Conservation (phyloP, 495 filamentous ascomycete species). For the Aspergillus carlsbadensis region DNA sequence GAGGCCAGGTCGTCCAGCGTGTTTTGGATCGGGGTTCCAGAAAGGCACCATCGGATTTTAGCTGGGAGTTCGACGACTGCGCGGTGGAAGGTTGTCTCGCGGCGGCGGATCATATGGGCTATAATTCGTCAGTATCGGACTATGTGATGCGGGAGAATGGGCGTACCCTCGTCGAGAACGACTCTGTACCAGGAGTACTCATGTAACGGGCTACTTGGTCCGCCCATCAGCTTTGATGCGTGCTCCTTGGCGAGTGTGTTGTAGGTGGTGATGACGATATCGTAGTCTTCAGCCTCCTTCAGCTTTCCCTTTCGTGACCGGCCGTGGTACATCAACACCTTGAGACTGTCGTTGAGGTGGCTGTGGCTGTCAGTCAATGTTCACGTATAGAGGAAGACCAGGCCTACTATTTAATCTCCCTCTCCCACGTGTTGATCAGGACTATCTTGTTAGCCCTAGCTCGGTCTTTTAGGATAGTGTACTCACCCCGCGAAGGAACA, state of each 20-base stretch:
- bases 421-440: constrained; percentile 3
- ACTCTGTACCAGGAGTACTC: constrained; percentile 3
- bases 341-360: not conserved
- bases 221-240: not conserved
- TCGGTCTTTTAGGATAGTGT: not conserved
- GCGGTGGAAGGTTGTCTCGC: constrained; percentile 17
- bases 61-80: constrained; percentile 14
- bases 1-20: constrained; percentile 19
- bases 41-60: constrained; percentile 22
- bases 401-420: not conserved
- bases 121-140: not conserved
- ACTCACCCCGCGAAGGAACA: constrained; percentile 2
- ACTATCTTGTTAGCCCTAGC: not conserved
- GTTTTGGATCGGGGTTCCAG: constrained; percentile 29
- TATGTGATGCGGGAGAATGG: not conserved
- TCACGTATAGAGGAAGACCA: not conserved
- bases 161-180: constrained; percentile 3
- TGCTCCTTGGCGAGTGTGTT: constrained; percentile 3
- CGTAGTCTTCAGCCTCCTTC: not conserved
- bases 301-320: not conserved
- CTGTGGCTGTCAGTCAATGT: not conserved
- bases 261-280: constrained; percentile 7
- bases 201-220: not conserved
- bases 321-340: not conserved
- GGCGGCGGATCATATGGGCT: constrained; percentile 26